Conservation (phyloP, 306 rosid species). For the Gynostemma pentaphyllum region DNA sequence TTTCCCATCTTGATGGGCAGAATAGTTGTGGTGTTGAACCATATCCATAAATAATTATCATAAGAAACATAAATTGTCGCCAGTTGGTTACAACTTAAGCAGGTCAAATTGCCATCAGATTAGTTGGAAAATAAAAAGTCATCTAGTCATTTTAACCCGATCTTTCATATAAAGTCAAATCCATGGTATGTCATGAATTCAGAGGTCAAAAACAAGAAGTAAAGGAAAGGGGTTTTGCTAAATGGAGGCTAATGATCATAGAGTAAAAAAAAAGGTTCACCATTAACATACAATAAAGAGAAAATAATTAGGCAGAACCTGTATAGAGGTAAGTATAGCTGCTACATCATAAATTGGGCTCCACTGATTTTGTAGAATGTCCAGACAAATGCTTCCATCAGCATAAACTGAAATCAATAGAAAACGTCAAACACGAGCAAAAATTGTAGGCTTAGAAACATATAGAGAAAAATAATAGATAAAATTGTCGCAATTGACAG, state of each 20-base stretch:
- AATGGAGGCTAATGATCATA: conserved; percentile 2
- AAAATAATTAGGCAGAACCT: conserved; percentile 38
- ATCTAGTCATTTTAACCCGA: neutral
- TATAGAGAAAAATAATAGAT: neutral
- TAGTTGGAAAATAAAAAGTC: neutral
- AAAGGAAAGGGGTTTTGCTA: neutral
- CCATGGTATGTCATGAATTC: neutral
- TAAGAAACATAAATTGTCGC: neutral
- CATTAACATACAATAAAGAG: neutral
- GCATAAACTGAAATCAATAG: conserved; percentile 55
- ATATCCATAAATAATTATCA: neutral
- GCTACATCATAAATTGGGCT: conserved; percentile 97
- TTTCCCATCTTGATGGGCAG: neutral
- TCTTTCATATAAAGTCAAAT: neutral
- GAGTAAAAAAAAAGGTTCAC: neutral
- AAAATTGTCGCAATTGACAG: neutral
- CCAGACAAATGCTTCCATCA: conserved; percentile 98
- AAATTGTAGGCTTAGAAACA: neutral
- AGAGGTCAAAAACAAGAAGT: neutral
- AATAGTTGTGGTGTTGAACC: neutral
- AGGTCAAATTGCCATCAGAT: neutral
- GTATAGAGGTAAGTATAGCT: conserved; percentile 94
- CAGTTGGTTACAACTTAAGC: neutral
- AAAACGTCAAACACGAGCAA: neutral
- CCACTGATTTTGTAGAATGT: conserved; percentile 94